Base-by-base conservation (phyloP, 345 rosid species). In the Lagerstroemia speciosa region DNA sequence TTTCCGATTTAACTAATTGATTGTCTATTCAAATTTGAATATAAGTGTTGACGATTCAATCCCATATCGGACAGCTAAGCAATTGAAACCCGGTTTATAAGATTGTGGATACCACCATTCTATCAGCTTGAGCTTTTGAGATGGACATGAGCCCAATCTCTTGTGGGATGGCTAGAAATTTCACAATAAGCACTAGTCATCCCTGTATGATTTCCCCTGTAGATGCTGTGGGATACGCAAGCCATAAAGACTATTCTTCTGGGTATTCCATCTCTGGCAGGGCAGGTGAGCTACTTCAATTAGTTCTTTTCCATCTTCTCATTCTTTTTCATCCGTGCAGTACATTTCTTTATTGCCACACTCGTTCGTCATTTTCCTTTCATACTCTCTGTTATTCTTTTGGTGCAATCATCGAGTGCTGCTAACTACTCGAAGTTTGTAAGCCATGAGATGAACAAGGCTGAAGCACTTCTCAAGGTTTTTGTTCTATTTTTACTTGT, bases 381-480 rank as follows among this genome's bases (percentile, higher is more conserved):
- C 19, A 55, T 45, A 30, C n/a, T n/a, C n/a, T n/a, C n/a, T n/a
- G 48, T 6, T 38, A n/a, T 31, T 26, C 20, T 33, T 70, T 66
- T 43, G 31, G 37, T 34, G 29, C 85, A 94, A 98, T 80, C 92
- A 36, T 78, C 99, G 30, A 78, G 82, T 72, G 95, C 98, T 81
- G 88, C 95, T 41, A 89, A 91, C 78, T 94, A 91, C 76, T 83
- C 92, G 9, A 91, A 89, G 86, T 94, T 94, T 74, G 95, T 94
- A 53, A 94, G 93, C 81, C 93, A 97, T 70, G 98, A 91, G 86
- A 94, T 94, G 99, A 91, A 98, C 86, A 89, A 91, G 87, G 99
- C 98, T 69, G 99, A 94, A 88, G 98, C 99, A 73, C 96, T 94
- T 71, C 81, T 94, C 68, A 94, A 94, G 98, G 96, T 89, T 70